phyloP scores from a whole-genome alignment of 768 basidiomycete species.

The Boletus subcaerulescens region DNA sequence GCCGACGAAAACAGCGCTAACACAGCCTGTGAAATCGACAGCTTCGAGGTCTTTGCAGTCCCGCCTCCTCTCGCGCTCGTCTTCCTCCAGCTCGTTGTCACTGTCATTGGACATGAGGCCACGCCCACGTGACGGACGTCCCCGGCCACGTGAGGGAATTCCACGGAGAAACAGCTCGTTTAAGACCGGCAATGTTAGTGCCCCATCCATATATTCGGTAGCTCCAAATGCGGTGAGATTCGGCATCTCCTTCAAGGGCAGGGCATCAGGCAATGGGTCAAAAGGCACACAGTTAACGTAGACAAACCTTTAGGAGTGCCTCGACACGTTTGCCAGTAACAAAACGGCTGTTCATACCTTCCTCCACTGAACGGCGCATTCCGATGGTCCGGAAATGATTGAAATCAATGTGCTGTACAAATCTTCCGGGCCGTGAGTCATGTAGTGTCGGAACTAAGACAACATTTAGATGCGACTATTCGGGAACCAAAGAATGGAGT shows the following conservation, averaged over 20 bases:
- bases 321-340: constrained; percentile 88
- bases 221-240: constrained; percentile 88
- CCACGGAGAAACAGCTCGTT: constrained; percentile 91
- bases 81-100: constrained; percentile 69
- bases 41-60: constrained; percentile 82
- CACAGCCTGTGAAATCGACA: constrained; percentile 91
- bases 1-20: constrained; percentile 85
- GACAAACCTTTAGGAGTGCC: constrained; percentile 68
- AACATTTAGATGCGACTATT: background rate
- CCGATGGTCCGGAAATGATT: constrained; percentile 97
- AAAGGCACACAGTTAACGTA: constrained; percentile 1
- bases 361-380: constrained; percentile 88
- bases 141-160: constrained; percentile 61
- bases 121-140: constrained; percentile 67
- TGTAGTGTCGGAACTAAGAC: constrained; percentile 59
- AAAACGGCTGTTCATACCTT: constrained; percentile 85
- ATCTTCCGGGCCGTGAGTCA: constrained; percentile 74
- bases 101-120: constrained; percentile 45
- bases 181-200: constrained; percentile 79
- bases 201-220: constrained; percentile 98
- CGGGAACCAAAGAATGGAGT: background rate
- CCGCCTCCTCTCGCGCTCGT: constrained; percentile 69
- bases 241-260: constrained; percentile 69
- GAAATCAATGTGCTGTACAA: constrained; percentile 87
- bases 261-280: constrained; percentile 2